These are phyloP conservation scores for Ormosia emarginata DNA, from an alignment of 306 rosid genomes.

Conservation along the genomic window DNA sequence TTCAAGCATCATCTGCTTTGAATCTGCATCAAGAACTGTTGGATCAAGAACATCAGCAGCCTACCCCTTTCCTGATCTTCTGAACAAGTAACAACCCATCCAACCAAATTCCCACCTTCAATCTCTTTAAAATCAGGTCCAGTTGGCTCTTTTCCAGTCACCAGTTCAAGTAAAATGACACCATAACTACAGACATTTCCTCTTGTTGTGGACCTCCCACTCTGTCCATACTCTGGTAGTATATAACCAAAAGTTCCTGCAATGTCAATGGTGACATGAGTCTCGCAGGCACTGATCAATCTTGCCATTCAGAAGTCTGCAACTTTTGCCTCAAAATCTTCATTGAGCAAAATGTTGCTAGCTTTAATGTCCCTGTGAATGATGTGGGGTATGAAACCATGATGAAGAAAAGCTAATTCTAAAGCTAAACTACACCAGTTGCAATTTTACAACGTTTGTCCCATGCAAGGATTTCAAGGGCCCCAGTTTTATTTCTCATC, in stretches of 20 bases:
- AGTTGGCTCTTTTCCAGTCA: conserved; percentile 95
- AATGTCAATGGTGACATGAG: conserved; percentile 81
- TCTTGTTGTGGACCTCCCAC: conserved; percentile 84
- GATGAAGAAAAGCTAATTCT: conserved; percentile 93
- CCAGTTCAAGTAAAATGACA: conserved; percentile 83
- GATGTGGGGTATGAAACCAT: conserved; percentile 86
- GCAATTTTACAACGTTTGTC: conserved; percentile 78
- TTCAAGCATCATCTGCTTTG: conserved; percentile 80
- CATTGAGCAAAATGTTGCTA: conserved; percentile 84
- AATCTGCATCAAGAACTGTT: conserved; percentile 59
- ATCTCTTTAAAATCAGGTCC: conserved; percentile 89
- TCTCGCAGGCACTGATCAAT: conserved; percentile 92
- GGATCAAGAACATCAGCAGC: conserved; percentile 85
- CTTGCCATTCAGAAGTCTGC: conserved; percentile 96
- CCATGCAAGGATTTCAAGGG: conserved; percentile 82
- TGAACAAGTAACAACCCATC: conserved; percentile 91
- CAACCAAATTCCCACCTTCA: conserved; percentile 96
- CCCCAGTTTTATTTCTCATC: conserved; percentile 64
- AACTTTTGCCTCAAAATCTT: conserved; percentile 86
- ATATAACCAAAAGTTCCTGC: conserved; percentile 99
- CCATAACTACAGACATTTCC: conserved; percentile 97
- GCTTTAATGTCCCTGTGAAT: conserved; percentile 95
- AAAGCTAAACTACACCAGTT: conserved; percentile 66
- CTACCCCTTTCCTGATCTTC: conserved; percentile 66
- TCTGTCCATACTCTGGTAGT: conserved; percentile 98